Percentiles rank a stretch among this genome's conserved stretches.
Conservation (phyloP, 225 moss, liverwort and hornwort species). For the Asterella californica region DNA sequence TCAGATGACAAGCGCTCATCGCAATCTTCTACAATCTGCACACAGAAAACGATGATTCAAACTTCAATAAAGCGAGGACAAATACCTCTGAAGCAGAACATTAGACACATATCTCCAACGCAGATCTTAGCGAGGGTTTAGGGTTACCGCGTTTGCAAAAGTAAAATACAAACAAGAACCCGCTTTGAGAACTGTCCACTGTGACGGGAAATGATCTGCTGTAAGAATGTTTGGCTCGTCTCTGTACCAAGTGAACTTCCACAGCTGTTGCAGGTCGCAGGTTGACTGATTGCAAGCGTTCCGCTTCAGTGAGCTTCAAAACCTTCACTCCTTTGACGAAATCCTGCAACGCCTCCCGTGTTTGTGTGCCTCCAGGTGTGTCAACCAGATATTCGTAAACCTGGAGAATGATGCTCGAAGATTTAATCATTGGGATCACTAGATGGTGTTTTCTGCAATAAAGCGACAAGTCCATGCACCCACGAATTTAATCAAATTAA, state of each 20-base stretch:
- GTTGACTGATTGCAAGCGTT: slow-evolving; percentile 77
- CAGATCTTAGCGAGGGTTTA: too few relatives aligned
- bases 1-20: slow-evolving; percentile 73
- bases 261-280: slow-evolving; percentile 83
- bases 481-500: not conserved
- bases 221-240: not conserved
- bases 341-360: slow-evolving; percentile 44
- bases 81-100: not conserved
- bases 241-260: slow-evolving; percentile 62
- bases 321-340: slow-evolving; percentile 54
- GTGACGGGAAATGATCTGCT: not conserved
- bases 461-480: not conserved
- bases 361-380: slow-evolving; percentile 82
- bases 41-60: not conserved
- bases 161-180: too few relatives aligned
- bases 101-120: not conserved
- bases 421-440: not conserved
- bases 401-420: too few relatives aligned
- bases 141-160: too few relatives aligned
- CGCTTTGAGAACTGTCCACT: too few relatives aligned
- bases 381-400: slow-evolving; percentile 75
- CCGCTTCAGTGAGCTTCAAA: slow-evolving; percentile 79
- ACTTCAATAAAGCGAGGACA: not conserved
- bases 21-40: slow-evolving; percentile 92
- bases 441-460: not conserved